These are phyloP conservation scores for Cercospora beticola DNA, from an alignment of 2,329 filamentous ascomycete species.

Conservation along the genomic window DNA sequence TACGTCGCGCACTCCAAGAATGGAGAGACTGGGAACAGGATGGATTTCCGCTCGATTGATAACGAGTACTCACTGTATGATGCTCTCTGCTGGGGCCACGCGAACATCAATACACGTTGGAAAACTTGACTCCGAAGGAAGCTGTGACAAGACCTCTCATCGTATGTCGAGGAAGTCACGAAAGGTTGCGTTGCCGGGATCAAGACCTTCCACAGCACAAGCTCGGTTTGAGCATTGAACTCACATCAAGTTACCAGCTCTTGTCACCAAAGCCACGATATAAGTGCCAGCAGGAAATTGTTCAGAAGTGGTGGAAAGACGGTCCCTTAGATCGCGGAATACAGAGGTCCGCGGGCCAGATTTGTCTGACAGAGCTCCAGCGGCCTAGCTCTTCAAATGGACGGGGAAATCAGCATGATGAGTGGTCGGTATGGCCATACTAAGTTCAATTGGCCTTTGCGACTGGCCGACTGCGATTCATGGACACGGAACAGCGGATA, in stretches of 20 bases:
- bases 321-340: no score
- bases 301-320: no score
- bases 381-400: not conserved
- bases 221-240: not conserved
- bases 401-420: not conserved
- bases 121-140: not conserved
- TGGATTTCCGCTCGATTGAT: conserved; percentile 1
- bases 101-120: not conserved
- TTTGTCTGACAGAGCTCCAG: not conserved
- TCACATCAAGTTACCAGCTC: not conserved
- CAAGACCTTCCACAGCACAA: not conserved
- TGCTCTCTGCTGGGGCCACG: not conserved
- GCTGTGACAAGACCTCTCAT: not conserved
- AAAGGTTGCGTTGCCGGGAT: no score
- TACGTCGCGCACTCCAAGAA: not conserved
- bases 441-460: not conserved
- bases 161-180: no score
- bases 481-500: not conserved
- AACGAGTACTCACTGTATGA: not conserved
- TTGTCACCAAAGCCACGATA: not conserved
- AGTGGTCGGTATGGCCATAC: not conserved
- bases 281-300: not conserved
- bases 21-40: conserved; percentile 2
- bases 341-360: no score
- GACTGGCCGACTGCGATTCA: not conserved